Conservation (phyloP, 2,329 filamentous ascomycete species). For the Alternaria conjuncta region DNA sequence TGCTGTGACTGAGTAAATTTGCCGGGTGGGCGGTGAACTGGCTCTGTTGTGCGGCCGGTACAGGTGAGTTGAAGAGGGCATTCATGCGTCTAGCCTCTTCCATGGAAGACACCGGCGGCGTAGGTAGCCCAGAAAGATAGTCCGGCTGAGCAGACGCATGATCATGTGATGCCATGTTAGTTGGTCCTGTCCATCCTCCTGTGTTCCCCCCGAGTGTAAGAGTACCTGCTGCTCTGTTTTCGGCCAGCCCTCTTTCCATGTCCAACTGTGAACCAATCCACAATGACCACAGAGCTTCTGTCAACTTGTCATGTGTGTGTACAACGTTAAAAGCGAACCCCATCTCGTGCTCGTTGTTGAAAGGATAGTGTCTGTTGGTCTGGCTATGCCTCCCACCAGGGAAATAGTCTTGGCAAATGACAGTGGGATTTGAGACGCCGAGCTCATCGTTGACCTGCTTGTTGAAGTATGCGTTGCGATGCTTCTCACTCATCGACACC, state of each 20-base stretch:
- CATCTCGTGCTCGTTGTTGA: constrained; percentile 36
- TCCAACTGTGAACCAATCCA: constrained; percentile 28
- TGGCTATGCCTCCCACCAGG: constrained; percentile 30
- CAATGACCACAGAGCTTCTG: constrained; percentile 23
- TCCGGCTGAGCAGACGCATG: background rate
- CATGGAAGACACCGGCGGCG: background rate
- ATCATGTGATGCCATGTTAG: constrained; percentile 20
- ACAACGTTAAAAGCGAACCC: constrained; percentile 28
- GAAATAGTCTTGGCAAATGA: constrained; percentile 25
- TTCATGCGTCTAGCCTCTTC: background rate
- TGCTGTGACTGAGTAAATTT: background rate
- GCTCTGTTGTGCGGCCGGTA: background rate
- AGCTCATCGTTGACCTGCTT: constrained; percentile 38
- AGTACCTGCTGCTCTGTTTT: background rate
- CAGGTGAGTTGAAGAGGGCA: background rate
- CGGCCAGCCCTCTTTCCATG: constrained; percentile 3
- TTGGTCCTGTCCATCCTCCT: background rate
- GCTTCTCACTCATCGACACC: constrained; percentile 23
- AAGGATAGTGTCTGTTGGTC: constrained; percentile 32
- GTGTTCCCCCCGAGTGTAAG: background rate
- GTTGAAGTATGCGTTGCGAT: constrained; percentile 33
- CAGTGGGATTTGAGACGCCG: constrained; percentile 30
- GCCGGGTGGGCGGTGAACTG: background rate
- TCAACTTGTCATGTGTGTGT: constrained; percentile 22
- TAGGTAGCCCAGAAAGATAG: background rate